Evolutionary conservation across 495 filamentous ascomycete species (phyloP).

Genomic region (Aspergillus cavernicola): DNA sequence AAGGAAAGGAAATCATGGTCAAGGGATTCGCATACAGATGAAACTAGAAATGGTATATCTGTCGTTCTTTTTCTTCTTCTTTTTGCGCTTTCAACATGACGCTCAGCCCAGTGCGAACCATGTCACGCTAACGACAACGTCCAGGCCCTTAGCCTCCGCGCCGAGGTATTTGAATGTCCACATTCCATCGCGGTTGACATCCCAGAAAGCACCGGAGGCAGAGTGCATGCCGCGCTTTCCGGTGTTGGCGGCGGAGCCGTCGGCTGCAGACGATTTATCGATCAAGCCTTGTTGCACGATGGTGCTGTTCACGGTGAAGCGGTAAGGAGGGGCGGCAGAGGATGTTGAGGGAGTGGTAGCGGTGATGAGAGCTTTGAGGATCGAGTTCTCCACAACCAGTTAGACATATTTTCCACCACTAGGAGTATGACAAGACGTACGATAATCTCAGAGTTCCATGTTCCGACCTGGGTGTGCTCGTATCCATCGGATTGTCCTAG

Average conservation of each 20-base stretch:
- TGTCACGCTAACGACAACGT: constrained; percentile 86
- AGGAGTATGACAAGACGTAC: constrained; percentile 46
- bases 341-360: constrained; percentile 63
- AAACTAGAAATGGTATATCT: constrained; percentile 11
- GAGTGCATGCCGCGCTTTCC: constrained; percentile 94
- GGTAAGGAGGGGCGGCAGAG: constrained; percentile 56
- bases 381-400: constrained; percentile 61
- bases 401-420: not conserved
- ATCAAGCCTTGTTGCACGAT: constrained; percentile 81
- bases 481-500: constrained; percentile 70
- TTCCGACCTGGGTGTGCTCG: constrained; percentile 71
- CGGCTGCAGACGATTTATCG: constrained; percentile 39
- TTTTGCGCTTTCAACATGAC: not conserved
- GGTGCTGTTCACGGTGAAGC: constrained; percentile 94
- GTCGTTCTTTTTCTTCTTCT: constrained; percentile 9
- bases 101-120: constrained; percentile 65
- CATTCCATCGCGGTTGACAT: constrained; percentile 95
- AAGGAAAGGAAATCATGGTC: constrained; percentile 12
- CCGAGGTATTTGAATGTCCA: constrained; percentile 95
- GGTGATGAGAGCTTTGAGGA: constrained; percentile 80
- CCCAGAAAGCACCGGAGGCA: constrained; percentile 93
- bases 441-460: constrained; percentile 91
- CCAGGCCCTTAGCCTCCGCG: constrained; percentile 77
- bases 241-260: constrained; percentile 45
- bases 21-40: too few relatives aligned